phyloP scores from a whole-genome alignment of 2,329 filamentous ascomycete species.

The Paecilomyces fulvus region DNA sequence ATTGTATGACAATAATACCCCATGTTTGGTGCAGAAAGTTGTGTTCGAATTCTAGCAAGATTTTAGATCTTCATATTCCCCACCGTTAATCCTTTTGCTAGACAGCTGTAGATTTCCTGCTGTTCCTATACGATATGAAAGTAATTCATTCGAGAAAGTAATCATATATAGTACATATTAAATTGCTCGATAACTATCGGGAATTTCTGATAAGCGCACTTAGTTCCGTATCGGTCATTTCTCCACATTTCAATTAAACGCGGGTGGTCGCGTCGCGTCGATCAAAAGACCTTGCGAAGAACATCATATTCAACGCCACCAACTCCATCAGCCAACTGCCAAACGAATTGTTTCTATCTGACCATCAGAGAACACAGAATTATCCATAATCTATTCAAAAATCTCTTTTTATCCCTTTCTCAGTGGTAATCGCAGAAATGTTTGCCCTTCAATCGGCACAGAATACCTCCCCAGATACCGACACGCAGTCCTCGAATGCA shows the following conservation, averaged over 20 bases:
- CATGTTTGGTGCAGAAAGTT: not conserved
- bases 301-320: not conserved
- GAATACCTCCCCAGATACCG: slow-evolving; percentile 12
- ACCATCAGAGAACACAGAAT: not conserved
- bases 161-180: not conserved
- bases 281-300: not conserved
- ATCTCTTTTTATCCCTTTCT: not conserved
- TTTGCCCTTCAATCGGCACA: slow-evolving; percentile 26
- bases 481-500: slow-evolving; percentile 20
- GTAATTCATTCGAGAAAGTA: not conserved
- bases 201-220: not conserved
- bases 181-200: not conserved
- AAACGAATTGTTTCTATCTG: not conserved
- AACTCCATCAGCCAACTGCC: not conserved
- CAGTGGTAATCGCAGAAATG: slow-evolving; percentile 14
- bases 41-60: not conserved
- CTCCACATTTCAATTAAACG: not conserved
- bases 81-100: not conserved
- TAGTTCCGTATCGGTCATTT: not conserved
- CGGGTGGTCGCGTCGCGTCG: not conserved
- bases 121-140: not conserved
- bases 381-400: not conserved
- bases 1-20: not conserved
- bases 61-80: not conserved
- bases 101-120: not conserved